Conservation (phyloP, 495 filamentous ascomycete genomes). For the Aspergillus haitiensis region DNA sequence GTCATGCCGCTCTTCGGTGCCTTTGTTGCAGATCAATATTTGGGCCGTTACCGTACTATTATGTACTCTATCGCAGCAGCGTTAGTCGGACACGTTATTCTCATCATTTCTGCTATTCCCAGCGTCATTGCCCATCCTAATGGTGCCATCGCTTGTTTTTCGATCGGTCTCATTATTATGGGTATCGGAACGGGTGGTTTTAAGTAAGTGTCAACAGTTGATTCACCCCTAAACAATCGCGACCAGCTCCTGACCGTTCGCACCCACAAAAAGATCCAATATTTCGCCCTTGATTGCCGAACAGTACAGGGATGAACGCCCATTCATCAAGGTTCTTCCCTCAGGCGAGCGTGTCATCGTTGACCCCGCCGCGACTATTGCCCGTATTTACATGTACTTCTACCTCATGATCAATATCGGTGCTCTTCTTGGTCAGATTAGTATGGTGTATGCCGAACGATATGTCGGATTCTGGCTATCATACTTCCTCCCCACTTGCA, state of each 20-base stretch:
- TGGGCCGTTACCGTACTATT: constrained; percentile 69
- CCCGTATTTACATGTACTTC: constrained; percentile 45
- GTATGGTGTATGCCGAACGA: constrained; percentile 65
- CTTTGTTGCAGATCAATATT: constrained; percentile 69
- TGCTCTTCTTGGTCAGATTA: constrained; percentile 49
- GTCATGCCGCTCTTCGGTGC: constrained; percentile 67
- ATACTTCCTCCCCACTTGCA: constrained; percentile 57
- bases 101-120: constrained; percentile 61
- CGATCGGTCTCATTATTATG: constrained; percentile 60
- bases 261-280: constrained; percentile 50
- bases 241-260: background rate
- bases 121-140: constrained; percentile 54
- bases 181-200: constrained; percentile 56
- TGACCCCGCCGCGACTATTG: constrained; percentile 61
- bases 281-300: constrained; percentile 58
- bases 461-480: constrained; percentile 77
- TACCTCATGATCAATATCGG: constrained; percentile 69
- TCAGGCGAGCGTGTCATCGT: constrained; percentile 67
- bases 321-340: constrained; percentile 45
- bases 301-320: constrained; percentile 49
- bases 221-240: background rate
- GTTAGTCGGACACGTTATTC: constrained; percentile 61
- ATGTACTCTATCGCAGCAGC: constrained; percentile 55
- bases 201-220: constrained; percentile 51
- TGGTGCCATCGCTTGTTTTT: constrained; percentile 57